These are phyloP conservation scores for Aspergillus biplanus DNA, from an alignment of 495 filamentous ascomycete species.

Conservation along the genomic window DNA sequence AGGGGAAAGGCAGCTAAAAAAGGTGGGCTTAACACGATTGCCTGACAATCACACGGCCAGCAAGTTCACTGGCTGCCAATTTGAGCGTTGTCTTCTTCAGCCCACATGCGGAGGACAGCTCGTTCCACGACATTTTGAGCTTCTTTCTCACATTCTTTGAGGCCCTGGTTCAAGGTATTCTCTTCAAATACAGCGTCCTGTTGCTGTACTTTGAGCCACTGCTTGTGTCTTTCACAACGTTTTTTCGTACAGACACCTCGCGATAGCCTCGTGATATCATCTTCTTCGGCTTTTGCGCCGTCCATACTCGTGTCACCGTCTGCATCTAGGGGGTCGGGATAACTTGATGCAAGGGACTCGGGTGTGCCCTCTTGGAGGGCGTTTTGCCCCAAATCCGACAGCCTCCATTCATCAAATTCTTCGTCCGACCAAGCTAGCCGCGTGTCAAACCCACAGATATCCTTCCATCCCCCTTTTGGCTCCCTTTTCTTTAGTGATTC, in stretches of 20 bases:
- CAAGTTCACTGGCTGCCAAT: conserved; percentile 21
- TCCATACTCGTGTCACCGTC: conserved; percentile 45
- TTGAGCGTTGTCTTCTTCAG: conserved; percentile 38
- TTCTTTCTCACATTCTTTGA: conserved; percentile 48
- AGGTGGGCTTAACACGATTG: neutral
- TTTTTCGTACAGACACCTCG: conserved; percentile 57
- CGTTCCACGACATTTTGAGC: conserved; percentile 51
- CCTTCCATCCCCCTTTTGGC: conserved; percentile 59
- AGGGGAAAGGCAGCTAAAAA: neutral
- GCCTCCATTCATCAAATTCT: conserved; percentile 62
- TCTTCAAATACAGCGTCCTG: conserved; percentile 54
- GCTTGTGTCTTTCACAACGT: conserved; percentile 55
- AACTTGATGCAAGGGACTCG: conserved; percentile 39
- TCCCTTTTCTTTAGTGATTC: conserved; percentile 53
- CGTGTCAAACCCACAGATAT: conserved; percentile 68
- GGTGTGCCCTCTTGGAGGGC: conserved; percentile 47
- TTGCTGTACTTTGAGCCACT: conserved; percentile 56
- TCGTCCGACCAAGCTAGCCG: conserved; percentile 63
- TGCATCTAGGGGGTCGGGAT: conserved; percentile 34
- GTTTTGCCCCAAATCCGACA: conserved; percentile 43
- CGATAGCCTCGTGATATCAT: conserved; percentile 37
- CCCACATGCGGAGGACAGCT: conserved; percentile 51
- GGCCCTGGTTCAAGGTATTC: conserved; percentile 42
- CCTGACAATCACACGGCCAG: neutral
- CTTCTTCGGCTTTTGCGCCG: conserved; percentile 30